Evolutionary conservation across 2,329 filamentous ascomycete species (phyloP).

Genomic region (Gremmenia infestans): DNA sequence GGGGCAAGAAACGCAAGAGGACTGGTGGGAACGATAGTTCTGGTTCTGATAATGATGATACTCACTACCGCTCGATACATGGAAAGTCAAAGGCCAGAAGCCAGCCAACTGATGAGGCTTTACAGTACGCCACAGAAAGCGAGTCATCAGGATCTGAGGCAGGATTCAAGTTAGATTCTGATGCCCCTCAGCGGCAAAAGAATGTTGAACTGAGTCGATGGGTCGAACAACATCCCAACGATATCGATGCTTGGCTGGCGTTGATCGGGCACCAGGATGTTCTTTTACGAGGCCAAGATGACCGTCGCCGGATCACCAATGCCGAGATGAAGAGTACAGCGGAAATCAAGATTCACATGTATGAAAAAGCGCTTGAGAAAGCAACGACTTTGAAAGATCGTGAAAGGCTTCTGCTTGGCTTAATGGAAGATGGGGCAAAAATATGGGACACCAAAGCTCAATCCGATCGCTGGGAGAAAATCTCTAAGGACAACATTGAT

Average conservation of each 20-base stretch:
- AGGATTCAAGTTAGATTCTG: constrained; percentile 29
- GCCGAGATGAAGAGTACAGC: constrained; percentile 65
- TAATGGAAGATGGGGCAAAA: constrained; percentile 69
- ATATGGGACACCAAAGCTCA: constrained; percentile 65
- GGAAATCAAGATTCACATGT: constrained; percentile 74
- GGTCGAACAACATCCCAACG: constrained; percentile 60
- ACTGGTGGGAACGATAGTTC: constrained; percentile 33
- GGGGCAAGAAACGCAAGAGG: constrained; percentile 25
- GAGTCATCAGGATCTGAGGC: constrained; percentile 36
- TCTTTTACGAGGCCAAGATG: constrained; percentile 50
- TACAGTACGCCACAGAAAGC: constrained; percentile 43
- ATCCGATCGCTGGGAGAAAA: constrained; percentile 59
- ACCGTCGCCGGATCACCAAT: constrained; percentile 44
- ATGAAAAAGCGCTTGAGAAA: constrained; percentile 68
- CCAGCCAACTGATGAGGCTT: constrained; percentile 22
- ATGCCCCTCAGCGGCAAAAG: constrained; percentile 46
- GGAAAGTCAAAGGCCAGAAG: constrained; percentile 50
- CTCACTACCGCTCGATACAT: constrained; percentile 62
- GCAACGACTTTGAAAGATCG: constrained; percentile 42
- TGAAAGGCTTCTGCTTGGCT: constrained; percentile 57
- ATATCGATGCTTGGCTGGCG: constrained; percentile 69
- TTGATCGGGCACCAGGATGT: constrained; percentile 74
- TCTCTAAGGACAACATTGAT: constrained; percentile 49
- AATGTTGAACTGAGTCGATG: constrained; percentile 58
- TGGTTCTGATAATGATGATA: constrained; percentile 41